Evolutionary conservation across 2,329 filamentous ascomycete species (phyloP).

Genomic region (Colletotrichum magnum): DNA sequence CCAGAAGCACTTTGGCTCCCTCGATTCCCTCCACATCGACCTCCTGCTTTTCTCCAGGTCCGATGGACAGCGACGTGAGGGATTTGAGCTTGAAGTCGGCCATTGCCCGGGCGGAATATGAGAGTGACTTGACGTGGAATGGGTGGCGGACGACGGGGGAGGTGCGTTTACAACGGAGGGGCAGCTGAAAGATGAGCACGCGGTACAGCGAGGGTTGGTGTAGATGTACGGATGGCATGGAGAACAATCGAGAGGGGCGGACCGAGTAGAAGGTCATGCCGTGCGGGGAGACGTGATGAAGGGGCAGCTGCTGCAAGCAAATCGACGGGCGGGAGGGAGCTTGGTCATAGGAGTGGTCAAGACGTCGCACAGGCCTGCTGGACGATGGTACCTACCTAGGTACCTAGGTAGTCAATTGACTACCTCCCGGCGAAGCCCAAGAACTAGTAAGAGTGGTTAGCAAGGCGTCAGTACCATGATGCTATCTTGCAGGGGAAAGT

Average conservation of each 20-base stretch:
- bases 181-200: too few species aligned
- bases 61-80: constrained; percentile 79
- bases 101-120: constrained; percentile 58
- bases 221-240: neutral
- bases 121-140: constrained; percentile 33
- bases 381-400: too few species aligned
- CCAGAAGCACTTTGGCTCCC: constrained; percentile 86
- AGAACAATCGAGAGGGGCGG: neutral
- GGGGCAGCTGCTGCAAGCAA: neutral
- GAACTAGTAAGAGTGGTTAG: too few species aligned
- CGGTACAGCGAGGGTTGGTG: neutral
- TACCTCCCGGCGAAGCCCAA: too few species aligned
- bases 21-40: constrained; percentile 92
- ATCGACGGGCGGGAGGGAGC: neutral
- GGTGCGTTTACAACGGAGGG: too few species aligned
- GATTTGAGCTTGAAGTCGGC: constrained; percentile 81
- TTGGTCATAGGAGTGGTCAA: neutral
- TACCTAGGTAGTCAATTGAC: too few species aligned
- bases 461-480: too few species aligned
- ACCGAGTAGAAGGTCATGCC: neutral
- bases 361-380: too few species aligned
- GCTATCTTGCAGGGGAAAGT: too few species aligned
- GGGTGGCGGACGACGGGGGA: too few species aligned
- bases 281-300: neutral
- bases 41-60: constrained; percentile 87